These are phyloP conservation scores for Neopestalotiopsis rosae DNA, from an alignment of 2,329 filamentous ascomycete genomes.

Conservation along the genomic window DNA sequence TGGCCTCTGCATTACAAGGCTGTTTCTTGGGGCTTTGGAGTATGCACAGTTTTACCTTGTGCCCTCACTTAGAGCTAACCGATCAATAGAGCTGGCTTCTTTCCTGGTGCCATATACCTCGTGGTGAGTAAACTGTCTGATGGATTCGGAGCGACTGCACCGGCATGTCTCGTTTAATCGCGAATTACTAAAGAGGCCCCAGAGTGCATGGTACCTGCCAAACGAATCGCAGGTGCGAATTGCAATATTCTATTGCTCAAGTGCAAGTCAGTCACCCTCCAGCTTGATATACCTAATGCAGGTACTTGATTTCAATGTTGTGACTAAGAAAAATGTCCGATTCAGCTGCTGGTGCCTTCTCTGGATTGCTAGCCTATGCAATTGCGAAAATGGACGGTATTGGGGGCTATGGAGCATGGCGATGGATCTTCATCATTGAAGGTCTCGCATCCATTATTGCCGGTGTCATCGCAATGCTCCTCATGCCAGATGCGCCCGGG, in stretches of 20 bases:
- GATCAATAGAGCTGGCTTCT: constrained; percentile 1
- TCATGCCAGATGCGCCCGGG: constrained; percentile 1
- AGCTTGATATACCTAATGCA: too few relatives aligned
- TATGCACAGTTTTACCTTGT: not conserved
- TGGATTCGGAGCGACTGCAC: not conserved
- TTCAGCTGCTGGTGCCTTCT: constrained; percentile 4
- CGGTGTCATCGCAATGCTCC: not conserved
- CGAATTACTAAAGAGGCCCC: not conserved
- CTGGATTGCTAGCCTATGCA: not conserved
- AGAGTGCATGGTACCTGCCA: constrained; percentile 10
- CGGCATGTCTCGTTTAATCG: too few relatives aligned
- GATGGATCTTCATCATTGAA: constrained; percentile 11
- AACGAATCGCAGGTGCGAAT: constrained; percentile 9
- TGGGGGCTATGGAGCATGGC: constrained; percentile 9
- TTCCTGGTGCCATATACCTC: constrained; percentile 10
- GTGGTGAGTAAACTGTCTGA: not conserved
- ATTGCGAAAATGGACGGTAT: constrained; percentile 11
- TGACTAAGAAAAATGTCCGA: not conserved
- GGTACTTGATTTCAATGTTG: too few relatives aligned
- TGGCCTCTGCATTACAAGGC: not conserved
- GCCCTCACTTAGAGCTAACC: not conserved
- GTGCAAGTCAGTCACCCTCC: constrained; percentile 8
- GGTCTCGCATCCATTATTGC: constrained; percentile 7
- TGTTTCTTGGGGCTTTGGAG: constrained; percentile 2
- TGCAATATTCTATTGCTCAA: constrained; percentile 9